Evolutionary conservation across 225 moss, liverwort and hornwort genomes (phyloP).

Genomic region (Pseudisothecium myosuroides): DNA sequence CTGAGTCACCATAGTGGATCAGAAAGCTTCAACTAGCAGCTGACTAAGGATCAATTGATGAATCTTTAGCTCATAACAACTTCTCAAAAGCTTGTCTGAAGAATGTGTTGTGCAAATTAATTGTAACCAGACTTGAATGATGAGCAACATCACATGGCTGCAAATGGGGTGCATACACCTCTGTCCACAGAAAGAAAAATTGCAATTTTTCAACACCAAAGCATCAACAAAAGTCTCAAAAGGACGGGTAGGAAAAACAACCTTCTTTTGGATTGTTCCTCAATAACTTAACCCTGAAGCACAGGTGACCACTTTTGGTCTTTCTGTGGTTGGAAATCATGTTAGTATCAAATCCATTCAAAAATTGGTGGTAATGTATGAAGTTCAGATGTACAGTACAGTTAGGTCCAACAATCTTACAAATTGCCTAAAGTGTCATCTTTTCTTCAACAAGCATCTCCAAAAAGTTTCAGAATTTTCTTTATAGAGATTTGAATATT

Average conservation of each 20-base stretch:
- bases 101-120: neutral
- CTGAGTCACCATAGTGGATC: neutral
- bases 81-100: neutral
- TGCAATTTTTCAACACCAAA: too few species aligned
- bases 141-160: too few species aligned
- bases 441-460: neutral
- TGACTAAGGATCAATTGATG: neutral
- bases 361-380: neutral
- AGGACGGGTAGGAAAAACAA: too few species aligned
- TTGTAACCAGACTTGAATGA: neutral
- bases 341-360: neutral
- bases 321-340: neutral
- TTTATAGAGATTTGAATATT: neutral
- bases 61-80: neutral
- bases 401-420: too few species aligned
- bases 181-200: too few species aligned
- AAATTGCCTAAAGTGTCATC: neutral
- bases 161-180: too few species aligned
- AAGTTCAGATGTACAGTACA: too few species aligned
- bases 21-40: neutral
- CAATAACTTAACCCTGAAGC: neutral
- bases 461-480: accelerated
- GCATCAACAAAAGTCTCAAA: too few species aligned
- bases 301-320: neutral
- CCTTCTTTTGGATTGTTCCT: too few species aligned